Evolutionary conservation across 805 yeast species (phyloP), one percentile per base, ranked within the genome.

Genomic region (Blastobotrys muscicola): DNA sequence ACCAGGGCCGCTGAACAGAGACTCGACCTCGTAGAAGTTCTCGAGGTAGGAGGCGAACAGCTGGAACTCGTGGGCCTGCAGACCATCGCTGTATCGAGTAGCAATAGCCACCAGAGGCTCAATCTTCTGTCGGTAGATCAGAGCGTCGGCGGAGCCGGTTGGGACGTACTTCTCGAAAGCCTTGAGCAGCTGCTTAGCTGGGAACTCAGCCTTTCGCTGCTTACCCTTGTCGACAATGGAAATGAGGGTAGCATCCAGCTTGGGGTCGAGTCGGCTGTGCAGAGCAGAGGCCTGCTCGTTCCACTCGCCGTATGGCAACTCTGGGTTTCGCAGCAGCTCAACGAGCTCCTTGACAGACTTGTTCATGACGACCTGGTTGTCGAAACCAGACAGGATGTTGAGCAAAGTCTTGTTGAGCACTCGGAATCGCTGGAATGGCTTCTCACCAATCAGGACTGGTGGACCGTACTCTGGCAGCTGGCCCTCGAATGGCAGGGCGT

Each of bases 251-350:
- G 76, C 73, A 59, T 87, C 94, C 51, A 92, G 72, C 52, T 80
- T 76, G 3, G 74, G 60, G 33, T 97, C 94, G 56, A 92, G 68
- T 69, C 98, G 81, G 13, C 94, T 79, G 64, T 90, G 97, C 57
- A 92, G 70, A 15, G 97, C 96, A 49, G 96, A 85, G 32, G 82
- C 77, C 54, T 81, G 83, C 55, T 77, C 74, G 45, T 65, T 67
- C 98, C 98, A 92, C 69, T 87, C 95, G 31, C 94, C 82, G 65
- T 78, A 92, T 41, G 99, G 99, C 58, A 92, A 72, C 47, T 82
- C 80, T 39, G 80, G 82, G 58, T 86, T 77, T 59, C 82, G 77
- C 66, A 94, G 70, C 11, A 84, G 80, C 44, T 74, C 80, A 49
- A 83, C 74, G 55, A 89, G 70, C 47, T 73, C 78, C 57, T 78